Conservation (phyloP, 2,329 filamentous ascomycete genomes). For the Colletotrichum sp. region DNA sequence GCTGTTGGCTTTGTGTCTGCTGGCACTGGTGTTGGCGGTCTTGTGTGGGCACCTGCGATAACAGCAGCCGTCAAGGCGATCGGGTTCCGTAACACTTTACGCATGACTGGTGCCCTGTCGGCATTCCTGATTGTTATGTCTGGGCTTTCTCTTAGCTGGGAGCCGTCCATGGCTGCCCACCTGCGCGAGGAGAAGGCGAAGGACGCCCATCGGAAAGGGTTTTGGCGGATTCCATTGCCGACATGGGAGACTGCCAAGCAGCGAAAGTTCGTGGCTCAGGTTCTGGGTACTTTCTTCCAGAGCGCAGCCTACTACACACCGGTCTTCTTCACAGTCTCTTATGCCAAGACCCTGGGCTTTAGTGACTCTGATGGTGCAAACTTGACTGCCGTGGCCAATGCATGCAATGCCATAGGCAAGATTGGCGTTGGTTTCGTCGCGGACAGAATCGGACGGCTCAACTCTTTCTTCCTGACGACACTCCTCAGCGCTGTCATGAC, state of each 20-base stretch:
- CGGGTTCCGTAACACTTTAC: neutral
- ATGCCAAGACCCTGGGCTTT: conserved; percentile 32
- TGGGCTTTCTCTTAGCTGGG: neutral
- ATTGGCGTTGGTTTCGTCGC: conserved; percentile 41
- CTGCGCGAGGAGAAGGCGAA: neutral
- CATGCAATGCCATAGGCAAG: conserved; percentile 41
- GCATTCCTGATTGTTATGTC: accelerated
- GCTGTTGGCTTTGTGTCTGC: conserved; percentile 43
- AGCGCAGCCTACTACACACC: neutral
- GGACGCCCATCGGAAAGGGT: neutral
- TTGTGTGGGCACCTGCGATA: conserved; percentile 32
- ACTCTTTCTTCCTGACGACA: conserved; percentile 25
- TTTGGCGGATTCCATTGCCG: neutral
- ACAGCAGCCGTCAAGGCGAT: neutral
- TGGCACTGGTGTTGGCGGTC: conserved; percentile 42
- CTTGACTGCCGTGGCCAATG: conserved; percentile 43
- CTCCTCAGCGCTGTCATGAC: neutral
- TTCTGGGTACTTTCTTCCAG: neutral
- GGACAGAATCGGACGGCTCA: conserved; percentile 41
- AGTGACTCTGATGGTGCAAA: conserved; percentile 37
- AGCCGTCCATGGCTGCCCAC: neutral
- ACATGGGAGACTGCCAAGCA: neutral
- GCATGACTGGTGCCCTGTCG: neutral
- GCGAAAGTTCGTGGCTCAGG: neutral
- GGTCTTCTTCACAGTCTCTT: neutral